Percentiles rank a stretch among this genome's conserved stretches.
Evolutionary conservation across 2,329 filamentous ascomycete genomes (phyloP).

Genomic region (Lecanicillium sp.): DNA sequence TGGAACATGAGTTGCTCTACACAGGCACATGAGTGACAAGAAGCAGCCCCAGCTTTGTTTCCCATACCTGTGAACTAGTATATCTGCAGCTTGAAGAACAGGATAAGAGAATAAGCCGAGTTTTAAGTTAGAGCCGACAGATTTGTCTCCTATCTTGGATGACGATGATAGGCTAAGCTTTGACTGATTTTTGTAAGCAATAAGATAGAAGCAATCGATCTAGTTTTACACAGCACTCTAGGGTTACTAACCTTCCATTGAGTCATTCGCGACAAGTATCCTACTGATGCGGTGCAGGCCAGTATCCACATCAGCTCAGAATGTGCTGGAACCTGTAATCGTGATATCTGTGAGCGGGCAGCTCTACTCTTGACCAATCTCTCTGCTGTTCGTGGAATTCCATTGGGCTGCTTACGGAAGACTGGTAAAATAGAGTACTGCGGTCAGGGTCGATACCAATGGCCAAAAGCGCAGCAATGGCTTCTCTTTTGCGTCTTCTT

Average conservation of each 20-base stretch:
- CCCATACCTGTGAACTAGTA: slow-evolving; percentile 68
- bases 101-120: slow-evolving; percentile 93
- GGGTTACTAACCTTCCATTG: slow-evolving; percentile 78
- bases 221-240: background rate
- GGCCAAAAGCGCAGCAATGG: slow-evolving; percentile 72
- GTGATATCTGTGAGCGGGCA: background rate
- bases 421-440: slow-evolving; percentile 77
- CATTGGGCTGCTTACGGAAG: slow-evolving; percentile 53
- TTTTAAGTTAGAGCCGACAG: slow-evolving; percentile 57
- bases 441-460: slow-evolving; percentile 74
- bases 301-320: slow-evolving; percentile 95
- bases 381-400: too few species aligned
- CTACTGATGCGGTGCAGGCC: slow-evolving; percentile 83
- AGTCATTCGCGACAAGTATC: slow-evolving; percentile 96
- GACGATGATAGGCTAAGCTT: slow-evolving; percentile 61
- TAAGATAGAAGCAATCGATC: too few species aligned
- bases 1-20: slow-evolving; percentile 82
- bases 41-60: too few species aligned
- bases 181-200: slow-evolving; percentile 40
- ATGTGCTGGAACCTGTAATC: slow-evolving; percentile 61
- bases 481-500: slow-evolving; percentile 60
- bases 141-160: slow-evolving; percentile 48
- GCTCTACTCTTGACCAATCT: too few species aligned
- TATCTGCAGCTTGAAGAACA: slow-evolving; percentile 89
- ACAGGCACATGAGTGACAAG: background rate